Evolutionary conservation across 257 asterid species (phyloP), one percentile per base, ranked within the genome.

Genomic region (Capsicum pubescens): DNA sequence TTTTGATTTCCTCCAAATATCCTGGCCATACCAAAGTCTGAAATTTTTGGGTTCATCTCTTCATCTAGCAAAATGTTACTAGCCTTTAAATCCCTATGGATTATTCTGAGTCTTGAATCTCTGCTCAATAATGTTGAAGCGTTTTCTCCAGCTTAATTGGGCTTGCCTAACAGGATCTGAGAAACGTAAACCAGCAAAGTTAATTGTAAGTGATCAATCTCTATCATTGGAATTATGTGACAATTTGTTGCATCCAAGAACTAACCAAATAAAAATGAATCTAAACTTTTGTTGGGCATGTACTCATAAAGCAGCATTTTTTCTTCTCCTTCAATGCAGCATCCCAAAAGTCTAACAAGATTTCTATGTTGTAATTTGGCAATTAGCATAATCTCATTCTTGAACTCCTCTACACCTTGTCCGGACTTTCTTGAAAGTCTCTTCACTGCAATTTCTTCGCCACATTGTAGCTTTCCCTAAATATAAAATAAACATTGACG

Each of bases 21-120:
- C 87, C 97, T 88, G 16, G 99, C 99, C 97, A 94, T 93, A 66
- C 99, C 99, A 80, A 95, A 95, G 86, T 95, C 99, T 54, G 99
- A 93, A 60, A 95, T 94, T 81, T 93, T 95, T 1, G 99, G 99
- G 89, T 91, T 94, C 99, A 95, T 93, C 12, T 94, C 97, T 58
- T 86, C 93, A 70, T 95, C 98, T 80, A 95, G 82, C 87, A 95
- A 86, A 86, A 95, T 93, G 85, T 95, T 95, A 90, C 99, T 91
- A 1, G 93, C 96, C 88, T 95, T 95, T 54, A 95, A 84, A 83
- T 95, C 99, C 48, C 98, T 84, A 81, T 95, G 99, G 83, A 95
- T 91, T 70, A 94, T 94, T 76, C 97, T 89, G 12, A 95, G 92
- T 87, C 98, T 91, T 2, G 96, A 95, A 89, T 95, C 99, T 16